Base-by-base conservation (phyloP, 192 early-diverging fungal species). In the Dispira parvispora region DNA sequence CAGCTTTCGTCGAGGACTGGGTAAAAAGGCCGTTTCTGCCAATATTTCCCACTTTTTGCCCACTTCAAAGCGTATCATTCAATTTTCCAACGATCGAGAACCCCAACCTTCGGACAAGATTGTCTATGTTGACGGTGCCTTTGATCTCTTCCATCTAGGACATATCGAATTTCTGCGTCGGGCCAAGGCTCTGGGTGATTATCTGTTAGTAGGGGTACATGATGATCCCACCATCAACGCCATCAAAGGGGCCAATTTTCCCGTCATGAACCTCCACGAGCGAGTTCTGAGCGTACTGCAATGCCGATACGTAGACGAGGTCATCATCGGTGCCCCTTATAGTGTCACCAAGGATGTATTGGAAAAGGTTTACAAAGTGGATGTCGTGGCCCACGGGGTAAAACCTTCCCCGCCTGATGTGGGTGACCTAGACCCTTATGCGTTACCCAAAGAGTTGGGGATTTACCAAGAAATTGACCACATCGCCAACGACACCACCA, bases 251-350 rank as follows among this genome's bases (percentile, higher is more conserved):
- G 75, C 81, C 61, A 90, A 89, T 67, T 93, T 86, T 73, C 92
- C 94, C 1, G 78, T 98, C 52, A 91, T 98, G 92, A 95, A 93
- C 74, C 74, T 94, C 50, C 84, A 95, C 73, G 94, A 97, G 77
- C 84, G 94, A 46, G 90, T 85, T 45, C 75, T 97, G 44, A 87
- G 88, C 68, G 94, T 89, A n/a, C 73, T 97, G 52, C 82, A 88
- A 62, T 97, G 94, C 67, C 75, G 87, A 76, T 92, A 91, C 62
- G 91, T 92, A 9, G 90, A 97, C 70, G 92, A 94, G 65, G 90
- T 97, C 25, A 85, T 97, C 57, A 88, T 94, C 46, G 89, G 90
- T 25, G 90, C 91, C 25, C 94, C 94, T 18, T 89, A 83, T 69
- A 88, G 85, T 70, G 84, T 94, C 0, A 87, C 84, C 32, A 80